Evolutionary conservation across 2,329 filamentous ascomycete species (phyloP), one percentile per base, ranked within the genome.

Genomic region (Beauveria scarabaeidicola): DNA sequence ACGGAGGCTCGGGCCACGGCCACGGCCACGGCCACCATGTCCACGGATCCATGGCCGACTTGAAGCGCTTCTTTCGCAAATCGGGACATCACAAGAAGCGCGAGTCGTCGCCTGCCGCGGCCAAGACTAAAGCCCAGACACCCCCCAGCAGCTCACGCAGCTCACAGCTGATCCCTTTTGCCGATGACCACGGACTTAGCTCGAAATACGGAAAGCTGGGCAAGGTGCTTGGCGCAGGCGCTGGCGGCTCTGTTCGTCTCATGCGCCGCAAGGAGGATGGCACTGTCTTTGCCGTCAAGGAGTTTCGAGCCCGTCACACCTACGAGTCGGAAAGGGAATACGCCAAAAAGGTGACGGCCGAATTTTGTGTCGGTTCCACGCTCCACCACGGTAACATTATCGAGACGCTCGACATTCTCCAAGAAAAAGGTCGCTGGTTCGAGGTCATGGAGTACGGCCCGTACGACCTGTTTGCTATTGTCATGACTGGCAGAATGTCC

Each of bases 391-490:
- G 94, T 67, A 99, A 99, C 71, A 91, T 99, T 66, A 97, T 99
- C 67, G 94, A 99, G 73, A 97, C 94, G 1, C 82, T 99, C 65
- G 94, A 99, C 72, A 96, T 99, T 63, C 85, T 99, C 11, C 90
- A 95, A 65, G 94, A 99, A 74, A 94, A 93, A 73, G 86, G 85
- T 54, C 91, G 88, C 64, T 99, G 94, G 91, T 99, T 91, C 69
- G 93, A 97, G 69, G 94, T 99, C 46, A 99, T 99, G 94, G 94
- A 99, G 70, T 99, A 96, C 69, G 94, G 92, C 11, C 94, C 94
- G 0, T 99, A 81, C 69, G 94, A 99, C 72, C 81, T 99, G 32
- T 99, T 99, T 71, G 94, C 94, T 13, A 96, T 95, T 64, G 94
- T 99, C 65, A 99, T 99, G 94, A 97, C 94, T 0, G 94, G 94